Percentiles rank a stretch among this genome's conserved stretches.
Evolutionary conservation across 305 asterid genomes (phyloP).

Genomic region (Fraxinus baroniana): DNA sequence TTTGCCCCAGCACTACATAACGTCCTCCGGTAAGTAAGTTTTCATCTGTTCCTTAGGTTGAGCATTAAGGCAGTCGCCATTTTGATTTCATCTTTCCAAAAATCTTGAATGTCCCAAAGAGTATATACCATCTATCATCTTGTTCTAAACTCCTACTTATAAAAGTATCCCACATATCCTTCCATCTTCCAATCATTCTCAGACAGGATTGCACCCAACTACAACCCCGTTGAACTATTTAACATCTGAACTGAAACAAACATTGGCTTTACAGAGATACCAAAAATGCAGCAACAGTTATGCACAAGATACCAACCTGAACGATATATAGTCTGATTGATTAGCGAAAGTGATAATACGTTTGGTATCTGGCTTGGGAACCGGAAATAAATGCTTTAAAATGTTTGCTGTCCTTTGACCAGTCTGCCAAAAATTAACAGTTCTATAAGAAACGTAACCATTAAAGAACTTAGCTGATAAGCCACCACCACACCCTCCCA

Average conservation of each 20-base stretch:
- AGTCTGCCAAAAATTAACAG: conserved; percentile 49
- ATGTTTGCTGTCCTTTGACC: conserved; percentile 86
- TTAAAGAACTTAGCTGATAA: not conserved
- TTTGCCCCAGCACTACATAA: not conserved
- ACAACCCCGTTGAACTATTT: not conserved
- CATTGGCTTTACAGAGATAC: not conserved
- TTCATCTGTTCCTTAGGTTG: not conserved
- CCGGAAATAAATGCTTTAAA: conserved; percentile 82
- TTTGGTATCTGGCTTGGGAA: conserved; percentile 89
- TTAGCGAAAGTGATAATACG: conserved; percentile 79
- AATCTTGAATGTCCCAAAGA: not conserved
- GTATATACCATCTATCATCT: not conserved
- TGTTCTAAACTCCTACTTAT: not conserved
- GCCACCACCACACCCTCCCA: not conserved
- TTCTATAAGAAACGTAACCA: conserved; percentile 13
- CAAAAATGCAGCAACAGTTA: conserved; percentile 7
- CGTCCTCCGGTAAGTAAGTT: not conserved
- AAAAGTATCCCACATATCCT: not conserved
- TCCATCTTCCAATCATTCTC: not conserved
- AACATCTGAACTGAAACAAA: not conserved
- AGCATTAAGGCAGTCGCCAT: not conserved
- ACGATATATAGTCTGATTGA: conserved; percentile 74
- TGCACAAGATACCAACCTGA: conserved; percentile 53
- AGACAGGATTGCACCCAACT: not conserved
- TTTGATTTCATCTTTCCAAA: not conserved